Percentiles rank a stretch among this genome's conserved stretches.
These are phyloP conservation scores for Calocybe indica DNA, from an alignment of 768 basidiomycete species.

Conservation along the genomic window DNA sequence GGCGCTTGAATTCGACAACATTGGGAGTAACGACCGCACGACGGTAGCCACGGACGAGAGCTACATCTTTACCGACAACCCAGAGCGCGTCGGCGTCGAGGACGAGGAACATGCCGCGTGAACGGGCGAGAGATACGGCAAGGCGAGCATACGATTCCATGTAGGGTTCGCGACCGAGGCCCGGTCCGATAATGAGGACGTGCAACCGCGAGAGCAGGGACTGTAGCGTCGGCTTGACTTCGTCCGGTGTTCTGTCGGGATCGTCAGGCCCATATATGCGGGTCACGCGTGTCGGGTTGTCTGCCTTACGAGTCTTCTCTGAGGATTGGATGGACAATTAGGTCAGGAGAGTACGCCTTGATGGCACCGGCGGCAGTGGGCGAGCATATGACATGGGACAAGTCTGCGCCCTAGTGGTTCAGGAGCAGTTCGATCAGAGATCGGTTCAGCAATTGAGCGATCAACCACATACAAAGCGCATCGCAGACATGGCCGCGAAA, in stretches of 20 bases:
- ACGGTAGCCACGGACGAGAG: constrained; percentile 76
- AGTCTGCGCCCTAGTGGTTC: constrained; percentile 71
- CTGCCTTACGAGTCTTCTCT: constrained; percentile 52
- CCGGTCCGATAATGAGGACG: constrained; percentile 90
- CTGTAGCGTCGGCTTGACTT: constrained; percentile 47
- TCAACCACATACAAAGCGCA: constrained; percentile 60
- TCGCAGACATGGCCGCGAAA: constrained; percentile 88
- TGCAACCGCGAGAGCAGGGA: constrained; percentile 82
- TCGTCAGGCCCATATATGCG: too few species aligned
- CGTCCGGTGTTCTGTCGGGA: constrained; percentile 35
- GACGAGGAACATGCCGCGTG: constrained; percentile 80
- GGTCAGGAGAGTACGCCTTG: constrained; percentile 94
- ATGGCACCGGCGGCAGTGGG: constrained; percentile 89
- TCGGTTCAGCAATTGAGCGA: background rate
- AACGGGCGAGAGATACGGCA: constrained; percentile 70
- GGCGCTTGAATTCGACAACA: constrained; percentile 83
- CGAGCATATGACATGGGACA: constrained; percentile 96
- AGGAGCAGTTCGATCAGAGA: background rate
- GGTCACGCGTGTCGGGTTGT: too few species aligned
- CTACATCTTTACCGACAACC: constrained; percentile 71
- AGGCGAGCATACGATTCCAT: constrained; percentile 82
- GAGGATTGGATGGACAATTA: constrained; percentile 96
- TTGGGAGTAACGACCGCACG: constrained; percentile 92
- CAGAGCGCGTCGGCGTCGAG: constrained; percentile 92
- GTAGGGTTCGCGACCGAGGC: constrained; percentile 84